These are phyloP conservation scores for Leccinum rimulosum DNA, from an alignment of 768 basidiomycete species.

Conservation along the genomic window DNA sequence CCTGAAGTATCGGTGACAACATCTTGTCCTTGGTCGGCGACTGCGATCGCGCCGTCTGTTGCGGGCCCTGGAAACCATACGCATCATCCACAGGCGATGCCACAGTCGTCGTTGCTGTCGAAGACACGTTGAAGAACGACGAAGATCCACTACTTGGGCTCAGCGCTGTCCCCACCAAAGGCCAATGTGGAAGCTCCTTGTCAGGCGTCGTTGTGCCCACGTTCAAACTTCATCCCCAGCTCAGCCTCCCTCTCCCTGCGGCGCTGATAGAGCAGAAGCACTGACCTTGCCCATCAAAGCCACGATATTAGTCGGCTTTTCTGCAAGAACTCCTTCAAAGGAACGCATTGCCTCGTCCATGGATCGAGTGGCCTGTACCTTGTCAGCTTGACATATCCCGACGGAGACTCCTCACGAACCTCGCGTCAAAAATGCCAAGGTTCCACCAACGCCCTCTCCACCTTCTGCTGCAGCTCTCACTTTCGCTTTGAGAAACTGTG, in stretches of 20 bases:
- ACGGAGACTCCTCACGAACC: slow-evolving; percentile 41
- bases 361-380: slow-evolving; percentile 65
- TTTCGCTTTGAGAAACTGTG: slow-evolving; percentile 60
- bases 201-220: too few relatives aligned
- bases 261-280: not conserved
- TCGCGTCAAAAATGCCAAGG: slow-evolving; percentile 63
- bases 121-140: slow-evolving; percentile 81
- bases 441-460: slow-evolving; percentile 56
- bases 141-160: slow-evolving; percentile 32
- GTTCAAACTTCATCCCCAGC: too few relatives aligned
- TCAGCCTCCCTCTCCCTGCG: not conserved
- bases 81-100: too few relatives aligned
- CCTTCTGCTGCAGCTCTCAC: slow-evolving; percentile 55
- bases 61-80: too few relatives aligned
- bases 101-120: slow-evolving; percentile 34
- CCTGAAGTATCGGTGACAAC: too few relatives aligned
- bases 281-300: slow-evolving; percentile 83
- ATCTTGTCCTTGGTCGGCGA: too few relatives aligned
- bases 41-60: too few relatives aligned
- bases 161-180: too few relatives aligned
- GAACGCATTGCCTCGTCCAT: slow-evolving; percentile 80
- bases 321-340: slow-evolving; percentile 75
- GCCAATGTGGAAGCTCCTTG: too few relatives aligned
- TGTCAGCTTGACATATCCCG: not conserved
- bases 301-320: slow-evolving; percentile 83